Conservation (phyloP, 495 filamentous ascomycete genomes). For the Chaetomium fimeti region DNA sequence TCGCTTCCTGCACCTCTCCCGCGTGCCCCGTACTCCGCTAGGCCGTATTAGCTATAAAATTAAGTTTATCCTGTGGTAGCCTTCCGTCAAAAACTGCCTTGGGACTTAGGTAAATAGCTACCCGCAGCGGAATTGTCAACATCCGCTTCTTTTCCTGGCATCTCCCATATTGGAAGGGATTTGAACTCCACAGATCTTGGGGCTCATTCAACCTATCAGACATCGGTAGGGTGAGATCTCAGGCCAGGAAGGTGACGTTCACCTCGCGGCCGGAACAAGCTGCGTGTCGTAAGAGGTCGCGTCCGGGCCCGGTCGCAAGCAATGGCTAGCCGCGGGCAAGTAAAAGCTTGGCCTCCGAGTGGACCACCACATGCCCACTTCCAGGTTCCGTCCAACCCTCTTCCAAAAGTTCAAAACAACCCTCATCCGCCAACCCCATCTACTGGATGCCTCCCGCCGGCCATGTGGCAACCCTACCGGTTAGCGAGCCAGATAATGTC, state of each 20-base stretch:
- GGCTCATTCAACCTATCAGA: no score
- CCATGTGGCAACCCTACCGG: constrained; percentile 17
- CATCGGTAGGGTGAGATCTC: neutral
- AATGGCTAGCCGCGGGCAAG: constrained; percentile 5
- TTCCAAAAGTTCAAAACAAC: neutral
- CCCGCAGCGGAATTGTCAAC: constrained; percentile 10
- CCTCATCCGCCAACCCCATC: neutral
- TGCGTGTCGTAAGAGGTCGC: neutral
- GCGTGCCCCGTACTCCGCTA: neutral
- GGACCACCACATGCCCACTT: neutral
- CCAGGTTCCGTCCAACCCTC: neutral
- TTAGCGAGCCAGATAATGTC: constrained; percentile 1
- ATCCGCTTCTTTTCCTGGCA: constrained; percentile 16
- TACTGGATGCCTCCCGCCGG: neutral
- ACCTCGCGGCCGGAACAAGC: neutral
- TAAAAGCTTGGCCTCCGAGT: constrained; percentile 16
- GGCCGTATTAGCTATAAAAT: neutral
- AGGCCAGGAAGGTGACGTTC: no score
- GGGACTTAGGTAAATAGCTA: no score
- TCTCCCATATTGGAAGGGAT: neutral
- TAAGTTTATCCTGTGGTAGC: neutral
- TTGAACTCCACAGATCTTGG: no score
- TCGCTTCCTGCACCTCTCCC: constrained; percentile 6
- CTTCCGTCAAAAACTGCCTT: no score
- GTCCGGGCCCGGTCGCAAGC: neutral